These are phyloP conservation scores for Rhizopogon roseolus DNA, from an alignment of 768 basidiomycete genomes.

Conservation along the genomic window DNA sequence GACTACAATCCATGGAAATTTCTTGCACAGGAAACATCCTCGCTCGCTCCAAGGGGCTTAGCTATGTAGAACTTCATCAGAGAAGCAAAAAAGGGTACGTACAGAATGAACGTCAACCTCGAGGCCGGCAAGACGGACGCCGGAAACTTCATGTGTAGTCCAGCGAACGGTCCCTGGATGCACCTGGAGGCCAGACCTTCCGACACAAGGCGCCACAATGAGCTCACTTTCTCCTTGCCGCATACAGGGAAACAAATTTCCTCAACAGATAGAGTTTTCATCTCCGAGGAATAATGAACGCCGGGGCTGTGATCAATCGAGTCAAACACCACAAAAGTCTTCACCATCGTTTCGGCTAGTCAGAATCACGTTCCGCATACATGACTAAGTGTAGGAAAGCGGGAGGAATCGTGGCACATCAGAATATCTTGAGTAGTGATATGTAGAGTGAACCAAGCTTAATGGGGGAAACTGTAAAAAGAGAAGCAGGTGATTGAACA, in stretches of 20 bases:
- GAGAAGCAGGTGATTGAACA: background rate
- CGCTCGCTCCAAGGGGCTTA: background rate
- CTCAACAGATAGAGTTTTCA: background rate
- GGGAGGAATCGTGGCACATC: background rate
- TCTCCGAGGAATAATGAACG: background rate
- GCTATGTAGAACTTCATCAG: background rate
- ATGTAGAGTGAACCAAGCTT: background rate
- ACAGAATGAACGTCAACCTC: background rate
- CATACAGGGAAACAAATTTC: background rate
- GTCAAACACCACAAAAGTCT: background rate
- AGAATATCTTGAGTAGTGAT: background rate
- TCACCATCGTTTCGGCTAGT: background rate
- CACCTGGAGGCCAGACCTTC: background rate
- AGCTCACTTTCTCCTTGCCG: background rate
- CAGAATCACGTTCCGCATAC: background rate
- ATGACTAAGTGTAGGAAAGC: background rate
- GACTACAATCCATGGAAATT: slow-evolving; percentile 1
- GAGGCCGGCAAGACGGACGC: background rate
- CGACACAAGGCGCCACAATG: background rate
- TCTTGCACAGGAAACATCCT: background rate
- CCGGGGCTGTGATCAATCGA: background rate
- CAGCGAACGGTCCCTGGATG: background rate
- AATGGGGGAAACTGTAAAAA: background rate
- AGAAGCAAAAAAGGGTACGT: background rate
- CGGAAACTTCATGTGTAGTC: background rate